Conservation (phyloP, 306 rosid species). For the Sophora flavescens region DNA sequence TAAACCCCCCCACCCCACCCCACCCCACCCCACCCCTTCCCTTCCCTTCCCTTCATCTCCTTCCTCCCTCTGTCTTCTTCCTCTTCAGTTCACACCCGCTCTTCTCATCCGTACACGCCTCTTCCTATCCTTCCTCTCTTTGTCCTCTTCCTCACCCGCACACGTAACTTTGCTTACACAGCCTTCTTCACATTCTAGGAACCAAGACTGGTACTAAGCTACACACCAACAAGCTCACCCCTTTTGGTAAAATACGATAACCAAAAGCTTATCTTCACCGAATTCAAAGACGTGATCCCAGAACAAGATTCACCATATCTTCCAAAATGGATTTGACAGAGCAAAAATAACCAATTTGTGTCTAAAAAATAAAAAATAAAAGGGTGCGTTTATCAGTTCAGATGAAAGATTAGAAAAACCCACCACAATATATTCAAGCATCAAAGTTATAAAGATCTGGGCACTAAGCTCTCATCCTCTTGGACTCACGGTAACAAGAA, state of each 20-base stretch:
- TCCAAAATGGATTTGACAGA: constrained; percentile 50
- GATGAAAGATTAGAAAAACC: constrained; percentile 29
- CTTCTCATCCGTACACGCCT: too few relatives aligned
- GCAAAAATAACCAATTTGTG: constrained; percentile 34
- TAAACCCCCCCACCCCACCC: too few relatives aligned
- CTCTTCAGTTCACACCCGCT: too few relatives aligned
- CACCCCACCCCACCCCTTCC: too few relatives aligned
- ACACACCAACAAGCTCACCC: constrained; percentile 86
- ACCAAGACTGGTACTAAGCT: constrained; percentile 87
- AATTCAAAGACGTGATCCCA: constrained; percentile 55
- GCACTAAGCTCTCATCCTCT: constrained; percentile 6
- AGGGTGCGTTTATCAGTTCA: constrained; percentile 33
- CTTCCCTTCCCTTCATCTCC: too few relatives aligned
- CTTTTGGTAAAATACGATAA: constrained; percentile 84
- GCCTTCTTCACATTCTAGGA: constrained; percentile 93
- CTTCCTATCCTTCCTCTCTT: too few relatives aligned
- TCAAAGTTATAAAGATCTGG: constrained; percentile 17
- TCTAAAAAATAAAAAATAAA: background rate
- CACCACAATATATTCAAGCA: constrained; percentile 27
- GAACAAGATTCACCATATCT: constrained; percentile 71
- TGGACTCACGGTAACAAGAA: constrained; percentile 3
- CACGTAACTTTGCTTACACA: too few relatives aligned
- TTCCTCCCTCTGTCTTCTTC: too few relatives aligned
- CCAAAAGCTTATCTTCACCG: too few relatives aligned
- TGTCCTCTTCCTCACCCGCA: too few relatives aligned